Evolutionary conservation across 495 filamentous ascomycete species (phyloP).

Genomic region (Neurospora discreta): DNA sequence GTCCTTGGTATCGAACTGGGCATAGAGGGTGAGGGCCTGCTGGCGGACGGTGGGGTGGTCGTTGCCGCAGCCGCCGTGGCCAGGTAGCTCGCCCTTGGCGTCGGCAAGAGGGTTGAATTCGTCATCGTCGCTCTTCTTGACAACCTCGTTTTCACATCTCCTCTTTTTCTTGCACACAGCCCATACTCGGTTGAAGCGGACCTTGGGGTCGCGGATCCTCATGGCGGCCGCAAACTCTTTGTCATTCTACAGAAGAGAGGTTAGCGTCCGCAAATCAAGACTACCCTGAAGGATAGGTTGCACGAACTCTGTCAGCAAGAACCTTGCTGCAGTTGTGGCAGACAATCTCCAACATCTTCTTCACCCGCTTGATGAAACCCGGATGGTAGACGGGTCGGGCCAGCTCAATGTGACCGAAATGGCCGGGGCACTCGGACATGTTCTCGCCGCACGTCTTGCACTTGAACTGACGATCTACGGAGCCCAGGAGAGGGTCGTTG

Average conservation of each 20-base stretch:
- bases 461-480: constrained; percentile 85
- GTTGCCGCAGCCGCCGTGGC: constrained; percentile 90
- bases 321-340: constrained; percentile 98
- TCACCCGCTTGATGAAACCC: constrained; percentile 92
- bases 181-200: constrained; percentile 84
- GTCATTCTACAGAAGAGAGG: constrained; percentile 54
- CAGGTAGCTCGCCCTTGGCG: constrained; percentile 32
- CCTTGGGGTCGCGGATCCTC: constrained; percentile 77
- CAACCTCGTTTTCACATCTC: constrained; percentile 63
- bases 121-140: constrained; percentile 45
- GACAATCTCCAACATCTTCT: constrained; percentile 94
- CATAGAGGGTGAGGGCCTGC: constrained; percentile 71
- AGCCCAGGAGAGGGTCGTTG: constrained; percentile 88
- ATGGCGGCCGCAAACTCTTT: constrained; percentile 71
- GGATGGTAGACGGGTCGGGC: constrained; percentile 91
- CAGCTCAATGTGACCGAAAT: constrained; percentile 96
- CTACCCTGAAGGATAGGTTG: constrained; percentile 30
- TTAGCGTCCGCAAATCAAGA: constrained; percentile 54
- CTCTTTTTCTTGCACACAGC: constrained; percentile 75
- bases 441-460: constrained; percentile 91
- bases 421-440: constrained; percentile 90
- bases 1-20: constrained; percentile 34
- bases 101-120: constrained; percentile 39
- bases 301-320: constrained; percentile 87
- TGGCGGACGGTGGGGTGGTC: constrained; percentile 75